Percentiles rank a stretch among this genome's conserved stretches.
These are phyloP conservation scores for Colletotrichum paranaense DNA, from an alignment of 2,329 filamentous ascomycete species.

Conservation along the genomic window DNA sequence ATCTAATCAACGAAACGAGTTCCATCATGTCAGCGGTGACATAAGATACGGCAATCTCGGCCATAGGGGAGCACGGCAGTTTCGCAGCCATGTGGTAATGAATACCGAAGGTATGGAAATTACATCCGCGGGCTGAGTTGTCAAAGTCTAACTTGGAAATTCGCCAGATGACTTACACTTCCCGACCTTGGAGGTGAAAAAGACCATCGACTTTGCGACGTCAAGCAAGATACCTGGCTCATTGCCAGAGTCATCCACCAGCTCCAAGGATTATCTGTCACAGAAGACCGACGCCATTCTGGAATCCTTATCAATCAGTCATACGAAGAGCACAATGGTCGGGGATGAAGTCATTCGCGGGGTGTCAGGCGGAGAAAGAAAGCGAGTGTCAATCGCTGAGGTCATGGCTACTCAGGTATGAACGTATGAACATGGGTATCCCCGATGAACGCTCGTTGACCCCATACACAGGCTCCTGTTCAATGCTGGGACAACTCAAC, in stretches of 20 bases:
- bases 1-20: constrained; percentile 43
- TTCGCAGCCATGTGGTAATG: constrained; percentile 45
- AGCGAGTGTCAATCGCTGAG: constrained; percentile 81
- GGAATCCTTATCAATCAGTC: constrained; percentile 74
- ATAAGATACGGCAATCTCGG: constrained; percentile 42
- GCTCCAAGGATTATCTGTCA: constrained; percentile 37
- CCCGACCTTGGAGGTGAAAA: constrained; percentile 73
- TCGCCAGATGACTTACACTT: constrained; percentile 70
- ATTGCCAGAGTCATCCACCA: constrained; percentile 49
- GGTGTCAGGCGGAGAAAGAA: constrained; percentile 73
- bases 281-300: constrained; percentile 46
- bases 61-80: constrained; percentile 39
- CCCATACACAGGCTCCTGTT: constrained; percentile 57
- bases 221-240: constrained; percentile 73
- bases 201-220: constrained; percentile 75
- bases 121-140: too few species aligned
- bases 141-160: not conserved
- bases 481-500: constrained; percentile 81
- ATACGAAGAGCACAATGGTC: constrained; percentile 74
- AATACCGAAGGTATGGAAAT: constrained; percentile 42
- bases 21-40: constrained; percentile 42
- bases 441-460: constrained; percentile 27
- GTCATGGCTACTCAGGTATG: constrained; percentile 55
- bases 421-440: not conserved
- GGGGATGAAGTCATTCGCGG: constrained; percentile 75